Percentiles rank a stretch among this genome's conserved stretches.
Conservation (phyloP, 345 rosid genomes). For the Hypericum androsaemum region DNA sequence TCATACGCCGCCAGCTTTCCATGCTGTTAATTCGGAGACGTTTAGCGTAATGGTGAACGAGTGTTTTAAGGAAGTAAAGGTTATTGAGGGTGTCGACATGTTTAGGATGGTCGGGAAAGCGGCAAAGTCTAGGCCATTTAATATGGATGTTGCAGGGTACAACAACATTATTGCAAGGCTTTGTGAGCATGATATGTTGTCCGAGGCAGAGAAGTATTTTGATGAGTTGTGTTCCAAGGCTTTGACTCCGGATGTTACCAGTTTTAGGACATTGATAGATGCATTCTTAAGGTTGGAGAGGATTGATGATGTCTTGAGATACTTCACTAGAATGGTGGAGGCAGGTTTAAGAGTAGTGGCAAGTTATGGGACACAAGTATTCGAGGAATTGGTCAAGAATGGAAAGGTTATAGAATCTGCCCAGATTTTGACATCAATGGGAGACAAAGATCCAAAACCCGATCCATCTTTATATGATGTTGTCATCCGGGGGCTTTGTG, state of each 20-base stretch:
- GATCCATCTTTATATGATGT: slow-evolving; percentile 72
- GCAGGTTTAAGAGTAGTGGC: slow-evolving; percentile 75
- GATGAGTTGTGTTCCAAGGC: slow-evolving; percentile 48
- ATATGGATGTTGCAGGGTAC: slow-evolving; percentile 76
- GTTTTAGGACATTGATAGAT: slow-evolving; percentile 66
- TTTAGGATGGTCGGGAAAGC: slow-evolving; percentile 71
- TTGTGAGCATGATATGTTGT: slow-evolving; percentile 69
- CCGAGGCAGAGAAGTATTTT: slow-evolving; percentile 60
- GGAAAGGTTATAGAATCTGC: slow-evolving; percentile 64
- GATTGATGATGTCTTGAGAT: slow-evolving; percentile 55
- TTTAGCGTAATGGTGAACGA: slow-evolving; percentile 76
- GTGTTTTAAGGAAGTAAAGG: slow-evolving; percentile 66
- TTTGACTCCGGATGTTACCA: slow-evolving; percentile 62
- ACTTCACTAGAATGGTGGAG: slow-evolving; percentile 63
- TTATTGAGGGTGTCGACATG: slow-evolving; percentile 45
- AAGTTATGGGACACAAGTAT: slow-evolving; percentile 62
- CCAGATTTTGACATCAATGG: slow-evolving; percentile 67
- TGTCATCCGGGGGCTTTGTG: slow-evolving; percentile 72
- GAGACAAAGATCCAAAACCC: slow-evolving; percentile 88
- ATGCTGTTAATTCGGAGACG: slow-evolving; percentile 81
- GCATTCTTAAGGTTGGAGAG: slow-evolving; percentile 58
- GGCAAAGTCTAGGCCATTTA: slow-evolving; percentile 58
- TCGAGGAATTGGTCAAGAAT: slow-evolving; percentile 54
- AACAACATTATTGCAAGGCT: slow-evolving; percentile 61
- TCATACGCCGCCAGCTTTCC: slow-evolving; percentile 73